Conservation (phyloP, 2,329 filamentous ascomycete species). For the Aspergillus amoenus region DNA sequence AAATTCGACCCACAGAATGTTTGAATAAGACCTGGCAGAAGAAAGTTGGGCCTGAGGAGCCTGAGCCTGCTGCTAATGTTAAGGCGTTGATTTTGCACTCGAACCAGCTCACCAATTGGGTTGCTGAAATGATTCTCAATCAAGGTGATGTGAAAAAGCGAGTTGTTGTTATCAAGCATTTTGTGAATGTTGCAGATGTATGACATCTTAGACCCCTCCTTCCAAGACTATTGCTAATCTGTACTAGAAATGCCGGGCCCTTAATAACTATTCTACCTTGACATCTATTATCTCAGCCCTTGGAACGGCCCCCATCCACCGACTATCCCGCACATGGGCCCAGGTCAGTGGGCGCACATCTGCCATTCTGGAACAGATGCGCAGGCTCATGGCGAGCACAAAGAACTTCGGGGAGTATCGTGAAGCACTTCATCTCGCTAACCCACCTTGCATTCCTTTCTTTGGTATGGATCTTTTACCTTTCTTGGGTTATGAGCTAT, state of each 20-base stretch:
- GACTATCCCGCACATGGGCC: slow-evolving; percentile 89
- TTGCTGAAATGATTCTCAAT: slow-evolving; percentile 96
- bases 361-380: slow-evolving; percentile 81
- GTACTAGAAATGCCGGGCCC: slow-evolving; percentile 77
- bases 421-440: slow-evolving; percentile 86
- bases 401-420: slow-evolving; percentile 98
- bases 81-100: slow-evolving; percentile 96
- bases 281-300: slow-evolving; percentile 97
- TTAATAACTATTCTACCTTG: slow-evolving; percentile 97
- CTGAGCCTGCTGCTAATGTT: slow-evolving; percentile 85
- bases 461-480: slow-evolving; percentile 68
- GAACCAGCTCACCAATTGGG: slow-evolving; percentile 99
- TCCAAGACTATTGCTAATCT: slow-evolving; percentile 13
- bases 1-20: slow-evolving; percentile 94
- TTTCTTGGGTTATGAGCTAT: background rate
- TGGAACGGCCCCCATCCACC: slow-evolving; percentile 90
- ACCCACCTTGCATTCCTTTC: slow-evolving; percentile 96
- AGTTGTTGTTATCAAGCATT: slow-evolving; percentile 97
- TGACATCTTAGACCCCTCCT: slow-evolving; percentile 11
- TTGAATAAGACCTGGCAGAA: slow-evolving; percentile 99
- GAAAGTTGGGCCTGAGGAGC: slow-evolving; percentile 71
- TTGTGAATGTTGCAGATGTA: slow-evolving; percentile 93
- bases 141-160: slow-evolving; percentile 94
- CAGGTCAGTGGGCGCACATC: slow-evolving; percentile 85
- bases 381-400: slow-evolving; percentile 90